Evolutionary conservation across 129 eudicot genomes (phyloP).

Genomic region (Centaurea solstitialis): DNA sequence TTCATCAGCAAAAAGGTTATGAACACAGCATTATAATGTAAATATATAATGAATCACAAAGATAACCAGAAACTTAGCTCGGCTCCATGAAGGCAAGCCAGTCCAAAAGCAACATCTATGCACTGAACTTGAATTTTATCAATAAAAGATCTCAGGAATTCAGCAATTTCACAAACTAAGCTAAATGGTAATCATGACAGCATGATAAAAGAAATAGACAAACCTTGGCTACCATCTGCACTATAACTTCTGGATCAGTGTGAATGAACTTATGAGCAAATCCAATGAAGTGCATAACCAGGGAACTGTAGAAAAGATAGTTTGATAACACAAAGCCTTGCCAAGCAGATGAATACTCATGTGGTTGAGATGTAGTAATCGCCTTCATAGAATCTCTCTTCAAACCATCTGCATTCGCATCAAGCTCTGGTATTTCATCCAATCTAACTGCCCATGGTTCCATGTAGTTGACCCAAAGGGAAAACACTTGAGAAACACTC

Average conservation of each 20-base stretch:
- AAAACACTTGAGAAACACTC: conserved; percentile 80
- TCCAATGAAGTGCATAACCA: conserved; percentile 95
- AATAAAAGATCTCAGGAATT: neutral
- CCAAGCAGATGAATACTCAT: conserved; percentile 77
- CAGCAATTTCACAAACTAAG: conserved; percentile 2
- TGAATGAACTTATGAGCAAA: conserved; percentile 95
- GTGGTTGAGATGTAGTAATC: conserved; percentile 27
- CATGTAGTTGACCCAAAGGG: conserved; percentile 76
- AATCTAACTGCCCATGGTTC: conserved; percentile 77
- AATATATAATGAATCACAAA: neutral
- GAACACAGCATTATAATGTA: neutral
- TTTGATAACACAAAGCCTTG: conserved; percentile 80
- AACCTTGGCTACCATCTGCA: conserved; percentile 90
- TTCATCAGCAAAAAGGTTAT: neutral
- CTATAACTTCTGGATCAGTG: conserved; percentile 69
- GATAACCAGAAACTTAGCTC: neutral
- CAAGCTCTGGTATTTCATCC: conserved; percentile 61
- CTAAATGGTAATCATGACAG: neutral
- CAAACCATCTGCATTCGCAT: conserved; percentile 28
- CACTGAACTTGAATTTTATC: neutral
- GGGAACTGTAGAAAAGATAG: conserved; percentile 85
- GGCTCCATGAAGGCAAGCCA: neutral
- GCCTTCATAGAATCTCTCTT: conserved; percentile 32
- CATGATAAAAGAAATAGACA: conserved; percentile 26
- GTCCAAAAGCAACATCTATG: neutral